Evolutionary conservation across 2,329 filamentous ascomycete genomes (phyloP).

Genomic region (Penicillium sp.): DNA sequence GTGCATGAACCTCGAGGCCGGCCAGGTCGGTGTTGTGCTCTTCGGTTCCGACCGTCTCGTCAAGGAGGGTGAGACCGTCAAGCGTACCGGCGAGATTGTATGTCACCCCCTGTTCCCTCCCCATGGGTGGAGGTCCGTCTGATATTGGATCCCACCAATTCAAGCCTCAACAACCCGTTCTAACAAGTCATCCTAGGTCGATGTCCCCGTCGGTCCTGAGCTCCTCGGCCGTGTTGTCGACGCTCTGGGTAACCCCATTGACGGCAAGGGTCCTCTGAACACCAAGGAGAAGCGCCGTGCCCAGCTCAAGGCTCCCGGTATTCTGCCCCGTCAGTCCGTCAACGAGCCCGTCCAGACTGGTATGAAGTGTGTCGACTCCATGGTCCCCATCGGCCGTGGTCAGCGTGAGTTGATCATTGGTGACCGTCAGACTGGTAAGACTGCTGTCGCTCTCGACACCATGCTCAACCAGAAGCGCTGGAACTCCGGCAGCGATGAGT

Average conservation of each 20-base stretch:
- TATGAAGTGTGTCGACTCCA: constrained; percentile 98
- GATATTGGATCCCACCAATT: constrained; percentile 3
- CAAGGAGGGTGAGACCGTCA: constrained; percentile 98
- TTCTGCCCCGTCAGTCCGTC: constrained; percentile 95
- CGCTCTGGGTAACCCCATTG: constrained; percentile 97
- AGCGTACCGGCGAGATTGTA: constrained; percentile 99
- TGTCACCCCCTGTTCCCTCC: constrained; percentile 42
- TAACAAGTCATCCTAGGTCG: constrained; percentile 62
- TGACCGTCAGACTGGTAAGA: constrained; percentile 99
- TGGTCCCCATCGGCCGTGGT: constrained; percentile 99
- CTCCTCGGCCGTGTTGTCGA: constrained; percentile 98
- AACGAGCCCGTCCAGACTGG: constrained; percentile 98
- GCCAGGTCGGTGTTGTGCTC: constrained; percentile 99
- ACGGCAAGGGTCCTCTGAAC: constrained; percentile 97
- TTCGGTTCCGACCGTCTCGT: constrained; percentile 99
- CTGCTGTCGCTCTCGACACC: constrained; percentile 93
- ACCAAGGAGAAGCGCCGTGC: constrained; percentile 90
- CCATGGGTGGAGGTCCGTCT: constrained; percentile 1
- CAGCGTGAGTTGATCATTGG: constrained; percentile 99
- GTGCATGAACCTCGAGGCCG: constrained; percentile 99
- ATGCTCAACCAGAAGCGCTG: constrained; percentile 99
- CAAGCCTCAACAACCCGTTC: constrained; percentile 1
- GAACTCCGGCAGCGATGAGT: constrained; percentile 84
- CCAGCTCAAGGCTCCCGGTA: constrained; percentile 98
- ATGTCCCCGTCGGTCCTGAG: constrained; percentile 88